Evolutionary conservation across 1,284 basidiomycete genomes (phyloP), one percentile per base, ranked within the genome.

Genomic region (Xerocomus amazonicus): DNA sequence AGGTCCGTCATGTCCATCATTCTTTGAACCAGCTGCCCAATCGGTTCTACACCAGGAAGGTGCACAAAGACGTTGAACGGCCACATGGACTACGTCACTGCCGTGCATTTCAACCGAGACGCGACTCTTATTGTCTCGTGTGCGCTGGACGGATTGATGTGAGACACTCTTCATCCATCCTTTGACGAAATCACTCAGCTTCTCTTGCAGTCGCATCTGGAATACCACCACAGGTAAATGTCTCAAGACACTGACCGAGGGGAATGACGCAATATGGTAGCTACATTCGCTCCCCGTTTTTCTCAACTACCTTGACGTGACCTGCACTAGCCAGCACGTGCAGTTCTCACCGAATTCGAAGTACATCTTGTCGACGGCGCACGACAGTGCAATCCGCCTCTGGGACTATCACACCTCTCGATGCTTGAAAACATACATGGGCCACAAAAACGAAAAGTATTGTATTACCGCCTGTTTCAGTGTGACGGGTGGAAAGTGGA

Each of bases 361-460:
- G 70, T 96, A 93, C 66, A 87, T 99, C 47, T 79, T 98, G 42
- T 90, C 92, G 1, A 89, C 92, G 0, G 89, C 94, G 0, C 86
- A 98, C 57, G 94, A 97, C 61, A 91, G 84, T 52, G 84, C 89
- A 0, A 90, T 98, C 54, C 82, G 96, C 0, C 75, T 99, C 12
- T 98, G 97, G 93, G 92, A 97, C 62, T 93, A 96, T 62, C 90
- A 95, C 59, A 90, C 88, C 0, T 87, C 88, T 2, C 86, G 91
- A 52, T 91, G 92, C 56, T 74, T 99, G 39, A 98, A 98, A 71
- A 94, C 94, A 1, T 95, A 95, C 67, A 74, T 74, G 1, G 91
- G 90, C 0, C 92, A 96, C 65, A 72, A 68, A 16, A 96, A 94
- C 68, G 70, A 78, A 33, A 88, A 88, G 63, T 92, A 83, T 59